Conservation (phyloP, 2,329 filamentous ascomycete genomes). For the Mariannaea sp. region DNA sequence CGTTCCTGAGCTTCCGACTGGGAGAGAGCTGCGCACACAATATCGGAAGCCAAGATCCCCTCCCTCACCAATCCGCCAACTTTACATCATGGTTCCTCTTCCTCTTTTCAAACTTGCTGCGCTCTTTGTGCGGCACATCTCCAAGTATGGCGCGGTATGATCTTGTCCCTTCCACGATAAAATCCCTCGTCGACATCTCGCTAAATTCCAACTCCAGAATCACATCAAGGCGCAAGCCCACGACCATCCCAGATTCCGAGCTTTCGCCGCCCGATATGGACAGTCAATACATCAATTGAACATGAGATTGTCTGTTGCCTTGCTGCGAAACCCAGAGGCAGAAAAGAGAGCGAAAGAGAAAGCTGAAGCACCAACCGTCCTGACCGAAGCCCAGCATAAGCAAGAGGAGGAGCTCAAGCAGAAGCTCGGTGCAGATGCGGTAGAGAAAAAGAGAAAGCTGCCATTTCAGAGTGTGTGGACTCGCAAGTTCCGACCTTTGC, state of each 20-base stretch:
- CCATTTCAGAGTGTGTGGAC: slow-evolving; percentile 61
- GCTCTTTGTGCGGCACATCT: slow-evolving; percentile 67
- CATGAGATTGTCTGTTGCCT: slow-evolving; percentile 65
- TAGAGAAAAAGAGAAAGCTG: slow-evolving; percentile 29
- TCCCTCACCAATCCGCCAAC: slow-evolving; percentile 7
- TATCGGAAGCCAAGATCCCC: slow-evolving; percentile 32
- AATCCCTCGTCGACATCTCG: background rate
- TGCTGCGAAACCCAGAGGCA: slow-evolving; percentile 61
- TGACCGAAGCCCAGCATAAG: slow-evolving; percentile 64
- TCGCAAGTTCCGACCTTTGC: slow-evolving; percentile 65
- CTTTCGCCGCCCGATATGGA: slow-evolving; percentile 64
- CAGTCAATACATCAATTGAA: slow-evolving; percentile 70
- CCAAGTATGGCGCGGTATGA: slow-evolving; percentile 71
- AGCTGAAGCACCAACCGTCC: slow-evolving; percentile 67
- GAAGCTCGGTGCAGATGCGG: slow-evolving; percentile 39
- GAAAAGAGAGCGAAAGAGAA: slow-evolving; percentile 64
- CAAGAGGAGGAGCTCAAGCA: slow-evolving; percentile 56
- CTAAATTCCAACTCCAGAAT: slow-evolving; percentile 53
- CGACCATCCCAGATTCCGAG: slow-evolving; percentile 65
- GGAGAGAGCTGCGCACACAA: slow-evolving; percentile 1
- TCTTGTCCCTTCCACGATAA: background rate
- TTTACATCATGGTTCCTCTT: slow-evolving; percentile 61
- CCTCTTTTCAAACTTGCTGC: slow-evolving; percentile 70
- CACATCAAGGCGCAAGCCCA: slow-evolving; percentile 69
- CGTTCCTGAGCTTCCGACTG: slow-evolving; percentile 14